Percentiles rank a stretch among this genome's conserved stretches.
Conservation (phyloP, 192 early-diverging fungal genomes). For the Entomortierella chlamydospora region DNA sequence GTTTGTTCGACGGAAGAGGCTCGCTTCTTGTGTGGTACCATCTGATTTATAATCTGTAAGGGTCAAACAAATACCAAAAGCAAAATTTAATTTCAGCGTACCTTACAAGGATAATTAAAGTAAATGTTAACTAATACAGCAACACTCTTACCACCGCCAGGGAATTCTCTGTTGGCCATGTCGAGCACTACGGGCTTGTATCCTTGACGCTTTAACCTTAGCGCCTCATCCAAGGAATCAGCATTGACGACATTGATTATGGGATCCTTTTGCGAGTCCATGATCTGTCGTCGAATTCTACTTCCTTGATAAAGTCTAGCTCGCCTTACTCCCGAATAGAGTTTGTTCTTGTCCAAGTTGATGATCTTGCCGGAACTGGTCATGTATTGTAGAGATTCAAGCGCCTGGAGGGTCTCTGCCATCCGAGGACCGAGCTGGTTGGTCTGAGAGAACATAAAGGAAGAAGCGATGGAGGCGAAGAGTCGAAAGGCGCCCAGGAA, state of each 20-base stretch:
- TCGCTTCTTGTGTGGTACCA: constrained; percentile 56
- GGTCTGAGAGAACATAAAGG: constrained; percentile 2
- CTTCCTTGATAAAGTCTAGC: constrained; percentile 39
- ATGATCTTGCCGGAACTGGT: constrained; percentile 24
- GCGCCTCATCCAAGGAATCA: constrained; percentile 51
- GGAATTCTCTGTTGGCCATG: constrained; percentile 54
- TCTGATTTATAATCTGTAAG: constrained; percentile 52
- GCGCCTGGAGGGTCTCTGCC: constrained; percentile 41
- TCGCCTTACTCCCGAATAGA: constrained; percentile 45
- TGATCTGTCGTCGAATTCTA: constrained; percentile 46
- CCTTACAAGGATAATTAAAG: not conserved
- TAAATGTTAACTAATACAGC: no score
- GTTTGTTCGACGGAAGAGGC: constrained; percentile 57
- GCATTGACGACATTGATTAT: constrained; percentile 41
- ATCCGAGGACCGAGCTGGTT: constrained; percentile 28
- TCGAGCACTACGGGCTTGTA: constrained; percentile 57
- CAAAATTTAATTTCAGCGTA: not conserved
- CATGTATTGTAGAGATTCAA: constrained; percentile 35
- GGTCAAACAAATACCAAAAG: not conserved
- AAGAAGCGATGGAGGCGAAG: constrained; percentile 8
- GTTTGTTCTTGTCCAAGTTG: constrained; percentile 32
- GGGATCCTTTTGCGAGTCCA: constrained; percentile 49
- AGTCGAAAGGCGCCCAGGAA: constrained; percentile 13
- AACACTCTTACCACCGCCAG: constrained; percentile 55
- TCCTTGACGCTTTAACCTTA: constrained; percentile 48